These are phyloP conservation scores for Acanthamoeba triangularis DNA, from an alignment of 208 protist species.

Conservation along the genomic window DNA sequence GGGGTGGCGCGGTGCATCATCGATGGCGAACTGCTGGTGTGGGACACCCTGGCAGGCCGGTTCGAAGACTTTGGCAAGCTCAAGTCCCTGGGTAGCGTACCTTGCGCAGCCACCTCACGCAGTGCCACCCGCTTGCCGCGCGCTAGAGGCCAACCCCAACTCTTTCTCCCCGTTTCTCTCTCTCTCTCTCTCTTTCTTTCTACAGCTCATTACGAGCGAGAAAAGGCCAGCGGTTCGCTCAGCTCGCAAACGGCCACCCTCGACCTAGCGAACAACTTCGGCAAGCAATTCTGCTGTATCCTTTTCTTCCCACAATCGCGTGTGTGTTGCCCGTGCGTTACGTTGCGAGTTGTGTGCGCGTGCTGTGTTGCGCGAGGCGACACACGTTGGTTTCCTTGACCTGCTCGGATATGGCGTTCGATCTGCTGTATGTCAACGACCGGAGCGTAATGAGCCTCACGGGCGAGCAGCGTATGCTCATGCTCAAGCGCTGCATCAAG, in stretches of 20 bases:
- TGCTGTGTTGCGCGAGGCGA: background rate
- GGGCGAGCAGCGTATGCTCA: conserved; percentile 34
- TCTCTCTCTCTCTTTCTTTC: background rate
- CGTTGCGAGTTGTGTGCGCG: background rate
- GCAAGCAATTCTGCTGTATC: conserved; percentile 85
- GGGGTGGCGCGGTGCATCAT: conserved; percentile 80
- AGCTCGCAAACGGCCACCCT: conserved; percentile 33
- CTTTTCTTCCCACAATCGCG: background rate
- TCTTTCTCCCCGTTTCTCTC: background rate
- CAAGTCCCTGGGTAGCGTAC: conserved; percentile 81
- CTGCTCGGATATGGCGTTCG: conserved; percentile 82
- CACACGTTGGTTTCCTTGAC: conserved; percentile 7
- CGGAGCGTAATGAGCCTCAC: conserved; percentile 77
- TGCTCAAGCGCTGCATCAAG: conserved; percentile 82
- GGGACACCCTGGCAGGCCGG: conserved; percentile 82
- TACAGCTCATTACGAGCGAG: conserved; percentile 64
- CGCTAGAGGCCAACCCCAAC: background rate
- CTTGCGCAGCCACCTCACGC: background rate
- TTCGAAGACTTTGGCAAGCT: conserved; percentile 89
- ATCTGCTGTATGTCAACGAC: conserved; percentile 84
- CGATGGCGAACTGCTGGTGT: conserved; percentile 88
- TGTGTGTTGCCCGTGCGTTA: background rate
- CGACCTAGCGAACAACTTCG: conserved; percentile 74
- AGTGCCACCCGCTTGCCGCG: background rate
- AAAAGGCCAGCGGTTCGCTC: conserved; percentile 67